These are phyloP conservation scores for Rasamsonia emersonii DNA, from an alignment of 2,329 filamentous ascomycete genomes.

Conservation along the genomic window DNA sequence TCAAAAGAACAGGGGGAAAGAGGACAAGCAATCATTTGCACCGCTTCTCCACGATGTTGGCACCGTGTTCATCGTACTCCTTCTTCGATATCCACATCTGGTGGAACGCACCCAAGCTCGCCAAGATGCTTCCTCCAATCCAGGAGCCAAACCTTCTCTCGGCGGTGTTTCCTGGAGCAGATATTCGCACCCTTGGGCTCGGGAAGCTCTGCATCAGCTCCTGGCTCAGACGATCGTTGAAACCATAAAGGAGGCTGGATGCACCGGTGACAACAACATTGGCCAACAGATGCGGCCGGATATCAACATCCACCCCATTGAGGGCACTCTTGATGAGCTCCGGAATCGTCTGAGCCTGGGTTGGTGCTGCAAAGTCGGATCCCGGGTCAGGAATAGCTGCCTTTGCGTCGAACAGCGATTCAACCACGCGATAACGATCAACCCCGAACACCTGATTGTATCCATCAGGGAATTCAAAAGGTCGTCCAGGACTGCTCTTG, in stretches of 20 bases:
- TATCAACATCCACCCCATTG: constrained; percentile 75
- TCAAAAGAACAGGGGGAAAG: too few species aligned
- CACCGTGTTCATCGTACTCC: constrained; percentile 94
- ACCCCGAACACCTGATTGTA: constrained; percentile 91
- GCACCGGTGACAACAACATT: constrained; percentile 93
- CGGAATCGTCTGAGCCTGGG: constrained; percentile 71
- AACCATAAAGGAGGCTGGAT: constrained; percentile 76
- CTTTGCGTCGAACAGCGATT: constrained; percentile 84
- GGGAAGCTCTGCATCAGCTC: constrained; percentile 79
- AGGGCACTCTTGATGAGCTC: constrained; percentile 72
- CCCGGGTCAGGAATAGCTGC: constrained; percentile 53
- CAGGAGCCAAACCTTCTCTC: constrained; percentile 89
- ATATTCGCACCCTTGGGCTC: constrained; percentile 75
- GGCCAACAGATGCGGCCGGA: constrained; percentile 70
- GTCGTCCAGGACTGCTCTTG: constrained; percentile 64
- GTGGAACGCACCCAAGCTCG: constrained; percentile 93
- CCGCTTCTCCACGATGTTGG: constrained; percentile 85
- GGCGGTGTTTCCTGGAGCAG: constrained; percentile 74
- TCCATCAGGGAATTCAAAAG: constrained; percentile 96
- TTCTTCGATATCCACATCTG: constrained; percentile 99
- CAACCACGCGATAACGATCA: constrained; percentile 76
- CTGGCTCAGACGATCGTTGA: constrained; percentile 80
- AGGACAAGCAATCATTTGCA: constrained; percentile 88
- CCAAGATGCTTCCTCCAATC: constrained; percentile 94
- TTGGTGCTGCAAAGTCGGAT: constrained; percentile 42